Evolutionary conservation across 768 basidiomycete species (phyloP), one percentile per base, ranked within the genome.

Genomic region (Gymnopilus dilepis): DNA sequence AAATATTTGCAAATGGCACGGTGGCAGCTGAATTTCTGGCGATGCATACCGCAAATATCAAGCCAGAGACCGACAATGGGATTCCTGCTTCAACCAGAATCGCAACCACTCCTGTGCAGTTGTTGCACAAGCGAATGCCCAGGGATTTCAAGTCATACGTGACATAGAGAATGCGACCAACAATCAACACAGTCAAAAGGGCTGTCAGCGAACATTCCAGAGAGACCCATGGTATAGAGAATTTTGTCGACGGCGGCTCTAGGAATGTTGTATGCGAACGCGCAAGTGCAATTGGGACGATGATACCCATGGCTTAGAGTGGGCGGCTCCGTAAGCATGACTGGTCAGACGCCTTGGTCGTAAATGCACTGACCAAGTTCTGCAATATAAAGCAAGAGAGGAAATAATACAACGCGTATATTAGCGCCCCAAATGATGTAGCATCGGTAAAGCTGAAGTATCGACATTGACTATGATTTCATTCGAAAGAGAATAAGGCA

Each of bases 141-240:
- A 11, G 11, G 15, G 34, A 9, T 15, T 37, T 9, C 34, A 37
- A 37, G 34, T 15, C 21, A 48, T 38, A 45, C 28, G 51, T 33
- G 43, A 54, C 21, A 30, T 45, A 45, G 24, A 56, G 50, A 17
- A 60, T 55, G 17, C 53, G 59, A 17, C 42, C 52, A 13, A 45
- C 26, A 22, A 60, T 60, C 6, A 60, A 15, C 15, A 30, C 41
- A 6, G 59, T 60, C 17, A 60, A 22, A 4, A 37, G 33, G 5
- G 43, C 30, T 11, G 45, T 60, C 12, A 60, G 42, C 4, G 31
- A 24, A n/a, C 41, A 45, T 13, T 31, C 26, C 6, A 60, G 41
- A 15, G 53, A 55, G 11, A 54, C 47, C 59, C 59, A 60, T 9
- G 43, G 53, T 21, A 60, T 37, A 6, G 43, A 43, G n/a, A 60